A percentile compares a stretch with the other conserved stretches of the same genome.
Evolutionary conservation across 306 rosid genomes (phyloP).

Genomic region (Cicer judaicum): DNA sequence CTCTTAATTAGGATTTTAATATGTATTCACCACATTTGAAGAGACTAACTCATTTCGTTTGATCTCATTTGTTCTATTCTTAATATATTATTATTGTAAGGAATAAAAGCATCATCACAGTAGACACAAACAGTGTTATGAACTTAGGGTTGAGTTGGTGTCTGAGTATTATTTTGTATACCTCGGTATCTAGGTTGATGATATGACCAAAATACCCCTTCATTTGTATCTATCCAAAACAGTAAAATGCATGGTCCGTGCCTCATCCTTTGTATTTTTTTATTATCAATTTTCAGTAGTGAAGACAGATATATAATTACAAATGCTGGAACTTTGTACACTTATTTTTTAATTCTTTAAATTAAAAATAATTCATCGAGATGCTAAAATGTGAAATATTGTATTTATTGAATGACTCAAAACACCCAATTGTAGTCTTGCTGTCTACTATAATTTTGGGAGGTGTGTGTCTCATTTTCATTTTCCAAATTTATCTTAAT

Average conservation of each 20-base stretch:
- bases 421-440: conserved; percentile 70
- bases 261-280: conserved; percentile 37
- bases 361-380: conserved; percentile 51
- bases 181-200: conserved; percentile 59
- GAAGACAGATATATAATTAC: conserved; percentile 44
- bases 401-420: conserved; percentile 67
- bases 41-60: no score
- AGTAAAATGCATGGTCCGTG: conserved; percentile 43
- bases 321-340: conserved; percentile 47
- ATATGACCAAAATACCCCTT: conserved; percentile 51
- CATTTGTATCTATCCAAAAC: conserved; percentile 52
- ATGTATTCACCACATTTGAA: no score
- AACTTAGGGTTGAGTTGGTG: conserved; percentile 46
- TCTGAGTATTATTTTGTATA: conserved; percentile 19
- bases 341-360: conserved; percentile 18
- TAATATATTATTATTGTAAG: no score
- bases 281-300: conserved; percentile 22
- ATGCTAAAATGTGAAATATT: conserved; percentile 56
- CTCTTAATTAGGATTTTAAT: no score
- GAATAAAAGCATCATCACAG: background rate
- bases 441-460: conserved; percentile 65
- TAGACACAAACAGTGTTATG: conserved; percentile 27
- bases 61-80: no score
- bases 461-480: conserved; percentile 53
- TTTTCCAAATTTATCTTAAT: conserved; percentile 49